These are phyloP conservation scores for Hypoxylon rubiginosum DNA, from an alignment of 2,329 filamentous ascomycete species.

Conservation along the genomic window DNA sequence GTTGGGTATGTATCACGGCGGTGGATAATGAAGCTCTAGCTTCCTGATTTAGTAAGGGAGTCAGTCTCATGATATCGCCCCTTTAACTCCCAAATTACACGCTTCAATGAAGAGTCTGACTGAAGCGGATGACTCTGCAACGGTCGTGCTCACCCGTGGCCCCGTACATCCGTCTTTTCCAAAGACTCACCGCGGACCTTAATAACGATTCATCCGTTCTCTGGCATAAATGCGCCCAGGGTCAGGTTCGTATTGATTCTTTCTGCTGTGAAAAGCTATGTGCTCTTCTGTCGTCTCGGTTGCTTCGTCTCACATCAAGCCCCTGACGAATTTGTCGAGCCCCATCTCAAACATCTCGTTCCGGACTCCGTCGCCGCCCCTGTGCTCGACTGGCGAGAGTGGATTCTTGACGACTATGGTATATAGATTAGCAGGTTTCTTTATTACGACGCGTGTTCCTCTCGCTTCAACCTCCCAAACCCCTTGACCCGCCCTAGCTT, in stretches of 20 bases:
- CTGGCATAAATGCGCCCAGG: not conserved
- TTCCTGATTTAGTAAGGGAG: not conserved
- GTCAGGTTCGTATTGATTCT: not conserved
- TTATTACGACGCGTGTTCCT: not conserved
- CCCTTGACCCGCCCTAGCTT: not conserved
- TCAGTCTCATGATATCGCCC: conserved; percentile 8
- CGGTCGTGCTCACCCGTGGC: not conserved
- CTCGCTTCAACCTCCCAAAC: not conserved
- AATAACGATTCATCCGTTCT: not conserved
- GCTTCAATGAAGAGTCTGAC: not conserved
- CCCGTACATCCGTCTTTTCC: not conserved
- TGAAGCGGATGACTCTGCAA: not conserved
- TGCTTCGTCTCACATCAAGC: conserved; percentile 64
- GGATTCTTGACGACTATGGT: conserved; percentile 77
- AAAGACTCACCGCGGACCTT: not conserved
- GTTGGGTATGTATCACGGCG: conserved; percentile 24
- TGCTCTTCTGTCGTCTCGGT: not conserved
- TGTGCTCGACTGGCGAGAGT: conserved; percentile 76
- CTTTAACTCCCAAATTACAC: conserved; percentile 5
- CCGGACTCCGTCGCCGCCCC: conserved; percentile 75
- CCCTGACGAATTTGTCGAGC: conserved; percentile 82
- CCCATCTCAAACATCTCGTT: conserved; percentile 80
- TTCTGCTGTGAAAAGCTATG: not conserved
- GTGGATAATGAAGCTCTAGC: conserved; percentile 9
- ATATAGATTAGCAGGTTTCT: conserved; percentile 35